A percentile compares a stretch with the other conserved stretches of the same genome.
Evolutionary conservation across 139 green algal genomes (phyloP).

Genomic region (Limnomonas spitsbergensis): DNA sequence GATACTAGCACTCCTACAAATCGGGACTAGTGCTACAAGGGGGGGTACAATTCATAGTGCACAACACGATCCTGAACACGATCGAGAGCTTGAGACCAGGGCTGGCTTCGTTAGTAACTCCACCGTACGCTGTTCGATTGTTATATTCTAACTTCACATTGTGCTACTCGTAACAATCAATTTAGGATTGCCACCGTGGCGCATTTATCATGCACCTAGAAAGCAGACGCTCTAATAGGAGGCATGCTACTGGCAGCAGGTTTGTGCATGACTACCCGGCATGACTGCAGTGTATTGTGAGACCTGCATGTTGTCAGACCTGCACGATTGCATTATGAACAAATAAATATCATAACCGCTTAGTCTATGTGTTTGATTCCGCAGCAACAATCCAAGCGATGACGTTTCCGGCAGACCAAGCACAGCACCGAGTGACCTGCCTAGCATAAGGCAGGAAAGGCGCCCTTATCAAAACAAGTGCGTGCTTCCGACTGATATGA

Average conservation of each 20-base stretch:
- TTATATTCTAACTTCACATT: no score
- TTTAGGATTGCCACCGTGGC: no score
- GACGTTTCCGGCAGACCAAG: background rate
- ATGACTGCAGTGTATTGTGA: background rate
- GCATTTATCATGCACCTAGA: background rate
- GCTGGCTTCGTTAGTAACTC: background rate
- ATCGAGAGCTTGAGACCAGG: background rate
- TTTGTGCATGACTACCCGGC: no score
- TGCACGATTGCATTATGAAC: background rate
- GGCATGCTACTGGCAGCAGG: background rate
- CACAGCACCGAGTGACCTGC: background rate
- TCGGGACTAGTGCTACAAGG: slow-evolving; percentile 65
- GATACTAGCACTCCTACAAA: slow-evolving; percentile 29
- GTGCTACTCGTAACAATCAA: no score
- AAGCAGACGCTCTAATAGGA: background rate
- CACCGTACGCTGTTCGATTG: no score
- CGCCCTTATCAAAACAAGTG: no score
- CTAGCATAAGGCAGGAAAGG: background rate
- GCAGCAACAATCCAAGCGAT: background rate
- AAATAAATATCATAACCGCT: no score
- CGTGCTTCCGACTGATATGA: no score
- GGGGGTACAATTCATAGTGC: slow-evolving; percentile 58
- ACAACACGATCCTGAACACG: slow-evolving; percentile 58
- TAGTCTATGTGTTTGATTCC: no score
- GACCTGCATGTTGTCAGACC: background rate